phyloP scores from a whole-genome alignment of 179 eudicot species.

The Beta corolliflora region DNA sequence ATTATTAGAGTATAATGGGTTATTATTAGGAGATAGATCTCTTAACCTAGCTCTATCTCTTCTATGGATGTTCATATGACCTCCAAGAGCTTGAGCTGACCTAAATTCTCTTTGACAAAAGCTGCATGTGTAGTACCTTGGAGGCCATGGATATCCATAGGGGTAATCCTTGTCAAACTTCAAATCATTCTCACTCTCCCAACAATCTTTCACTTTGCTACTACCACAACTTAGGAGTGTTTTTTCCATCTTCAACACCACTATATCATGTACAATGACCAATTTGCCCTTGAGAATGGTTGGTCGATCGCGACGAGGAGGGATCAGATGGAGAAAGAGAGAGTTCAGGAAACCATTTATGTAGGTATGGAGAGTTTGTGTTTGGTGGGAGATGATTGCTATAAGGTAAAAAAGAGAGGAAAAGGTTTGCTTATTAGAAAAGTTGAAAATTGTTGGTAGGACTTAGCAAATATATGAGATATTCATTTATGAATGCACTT shows the following conservation, averaged over 20 bases:
- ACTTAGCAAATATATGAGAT: background rate
- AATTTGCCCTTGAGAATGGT: conserved; percentile 1
- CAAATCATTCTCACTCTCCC: conserved; percentile 22
- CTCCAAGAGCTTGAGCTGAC: conserved; percentile 78
- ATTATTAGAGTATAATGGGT: background rate
- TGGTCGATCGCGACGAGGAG: background rate
- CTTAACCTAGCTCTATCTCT: conserved; percentile 65
- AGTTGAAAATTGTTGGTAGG: conserved; percentile 6
- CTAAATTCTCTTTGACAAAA: conserved; percentile 66
- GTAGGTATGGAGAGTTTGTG: background rate
- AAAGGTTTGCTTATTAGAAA: conserved; percentile 1
- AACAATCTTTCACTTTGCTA: conserved; percentile 32
- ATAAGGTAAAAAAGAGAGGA: background rate
- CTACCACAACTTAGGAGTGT: conserved; percentile 29
- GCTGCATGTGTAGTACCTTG: conserved; percentile 57
- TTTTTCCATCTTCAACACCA: conserved; percentile 36
- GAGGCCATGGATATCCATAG: conserved; percentile 59
- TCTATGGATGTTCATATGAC: conserved; percentile 79
- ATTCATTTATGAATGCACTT: conserved; percentile 4
- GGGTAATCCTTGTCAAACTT: conserved; percentile 32
- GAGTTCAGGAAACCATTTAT: conserved; percentile 11
- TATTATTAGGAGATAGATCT: conserved; percentile 16
- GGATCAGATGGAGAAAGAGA: background rate
- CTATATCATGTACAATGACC: background rate
- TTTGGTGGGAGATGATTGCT: conserved; percentile 9